Base-by-base conservation (phyloP, 331 rosid genomes). In the Phaseolus coccineus region DNA sequence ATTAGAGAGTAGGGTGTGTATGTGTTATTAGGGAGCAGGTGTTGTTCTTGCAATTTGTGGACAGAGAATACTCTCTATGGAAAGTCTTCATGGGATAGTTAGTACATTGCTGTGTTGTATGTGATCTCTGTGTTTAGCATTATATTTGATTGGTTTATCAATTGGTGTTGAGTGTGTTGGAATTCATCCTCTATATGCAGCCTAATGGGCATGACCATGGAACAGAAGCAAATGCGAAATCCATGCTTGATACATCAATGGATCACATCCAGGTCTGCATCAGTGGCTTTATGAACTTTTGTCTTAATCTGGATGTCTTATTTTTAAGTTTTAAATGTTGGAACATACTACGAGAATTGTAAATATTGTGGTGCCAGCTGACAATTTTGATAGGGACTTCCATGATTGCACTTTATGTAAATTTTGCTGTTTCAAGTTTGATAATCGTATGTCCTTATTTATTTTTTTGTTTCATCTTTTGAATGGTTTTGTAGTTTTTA, bases 181-280 rank as follows among this genome's bases (percentile, higher is more conserved):
- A 51, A 70, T 77, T 73, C 59, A 22, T 81, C 57, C 69, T 85
- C 52, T 83, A 4, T 80, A 39, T 81, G 86, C 88, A 95, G 99
- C 98, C 99, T 72, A 95, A 95, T 78, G 94, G 85, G 65, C 90
- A 93, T 73, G 91, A 95, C 76, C 93, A 93, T 72, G 99, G 94
- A 50, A 81, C 97, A 55, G 87, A 89, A 78, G 77, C 76, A 68
- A 87, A 81, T 82, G 86, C 22, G 24, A 86, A 85, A 71, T 77
- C 48, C 68, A 93, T 89, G 97, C 93, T 95, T 81, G 88, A 89
- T 71, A 82, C 70, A 59, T 91, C 96, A 71, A 90, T 70, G 89
- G 99, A 95, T 86, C 94, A 95, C 73, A 95, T 95, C 80, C 94
- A 93, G 99, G 99, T 93, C 84, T 72, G 69, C 27, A 6, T 6